Evolutionary conservation across 2,329 filamentous ascomycete species (phyloP).

Genomic region (Microsporum ferrugineum): DNA sequence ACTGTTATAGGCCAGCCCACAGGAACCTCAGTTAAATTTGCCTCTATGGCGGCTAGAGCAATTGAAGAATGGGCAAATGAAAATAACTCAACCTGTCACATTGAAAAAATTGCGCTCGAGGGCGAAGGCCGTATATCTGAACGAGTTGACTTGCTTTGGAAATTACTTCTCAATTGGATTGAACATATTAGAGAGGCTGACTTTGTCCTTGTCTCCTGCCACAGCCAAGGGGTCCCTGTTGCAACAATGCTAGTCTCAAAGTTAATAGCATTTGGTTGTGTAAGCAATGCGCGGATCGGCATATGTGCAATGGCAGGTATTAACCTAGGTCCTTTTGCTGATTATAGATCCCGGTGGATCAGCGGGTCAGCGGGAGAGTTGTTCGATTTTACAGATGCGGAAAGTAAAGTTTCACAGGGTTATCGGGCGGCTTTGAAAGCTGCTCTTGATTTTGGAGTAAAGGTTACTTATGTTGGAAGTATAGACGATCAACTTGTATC

Average conservation of each 20-base stretch:
- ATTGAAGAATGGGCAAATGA: slow-evolving; percentile 71
- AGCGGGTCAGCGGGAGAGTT: slow-evolving; percentile 87
- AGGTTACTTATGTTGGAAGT: slow-evolving; percentile 80
- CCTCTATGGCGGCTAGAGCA: slow-evolving; percentile 70
- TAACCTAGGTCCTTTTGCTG: slow-evolving; percentile 81
- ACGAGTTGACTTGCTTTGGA: slow-evolving; percentile 86
- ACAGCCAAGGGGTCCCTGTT: slow-evolving; percentile 92
- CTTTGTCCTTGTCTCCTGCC: slow-evolving; percentile 81
- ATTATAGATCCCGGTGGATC: slow-evolving; percentile 80
- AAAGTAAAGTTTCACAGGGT: slow-evolving; percentile 69
- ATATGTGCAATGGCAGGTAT: slow-evolving; percentile 87
- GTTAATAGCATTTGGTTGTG: slow-evolving; percentile 77
- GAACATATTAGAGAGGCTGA: slow-evolving; percentile 80
- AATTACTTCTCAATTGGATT: slow-evolving; percentile 86
- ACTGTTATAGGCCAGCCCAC: slow-evolving; percentile 89
- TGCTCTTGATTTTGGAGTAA: slow-evolving; percentile 65
- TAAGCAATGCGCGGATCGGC: slow-evolving; percentile 65
- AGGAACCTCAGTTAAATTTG: slow-evolving; percentile 87
- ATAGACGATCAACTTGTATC: slow-evolving; percentile 96
- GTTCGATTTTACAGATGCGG: slow-evolving; percentile 79
- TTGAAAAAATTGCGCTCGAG: slow-evolving; percentile 89
- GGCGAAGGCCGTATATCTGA: slow-evolving; percentile 88
- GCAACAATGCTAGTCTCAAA: slow-evolving; percentile 86
- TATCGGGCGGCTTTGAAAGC: slow-evolving; percentile 66
- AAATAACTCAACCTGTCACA: slow-evolving; percentile 63